Evolutionary conservation across 1,284 basidiomycete genomes (phyloP).

Genomic region (Violaceomyces palustris): DNA sequence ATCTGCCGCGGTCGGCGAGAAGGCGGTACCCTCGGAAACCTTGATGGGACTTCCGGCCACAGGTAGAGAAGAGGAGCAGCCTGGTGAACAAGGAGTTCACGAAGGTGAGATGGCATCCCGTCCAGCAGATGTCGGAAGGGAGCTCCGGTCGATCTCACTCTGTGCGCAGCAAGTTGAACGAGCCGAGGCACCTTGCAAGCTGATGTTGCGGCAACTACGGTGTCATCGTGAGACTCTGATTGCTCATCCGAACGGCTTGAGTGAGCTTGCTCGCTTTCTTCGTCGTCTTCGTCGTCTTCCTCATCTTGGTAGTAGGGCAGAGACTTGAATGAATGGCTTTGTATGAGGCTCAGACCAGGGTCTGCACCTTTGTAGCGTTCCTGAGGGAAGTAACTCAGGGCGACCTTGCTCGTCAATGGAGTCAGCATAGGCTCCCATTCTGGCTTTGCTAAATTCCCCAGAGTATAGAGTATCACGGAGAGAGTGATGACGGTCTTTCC

Average conservation of each 20-base stretch:
- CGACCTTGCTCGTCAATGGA: constrained; percentile 10
- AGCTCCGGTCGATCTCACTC: constrained; percentile 6
- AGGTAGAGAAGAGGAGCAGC: constrained; percentile 15
- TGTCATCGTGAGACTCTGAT: too few species aligned
- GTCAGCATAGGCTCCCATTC: constrained; percentile 11
- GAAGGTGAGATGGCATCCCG: constrained; percentile 4
- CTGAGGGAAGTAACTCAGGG: constrained; percentile 8
- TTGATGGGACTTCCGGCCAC: constrained; percentile 15
- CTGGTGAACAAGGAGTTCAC: neutral
- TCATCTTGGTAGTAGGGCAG: too few species aligned
- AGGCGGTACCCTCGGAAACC: constrained; percentile 6
- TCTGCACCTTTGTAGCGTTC: constrained; percentile 10
- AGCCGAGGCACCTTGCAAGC: too few species aligned
- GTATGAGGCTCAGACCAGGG: constrained; percentile 3
- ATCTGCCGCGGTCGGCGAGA: constrained; percentile 7
- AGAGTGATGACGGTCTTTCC: constrained; percentile 22
- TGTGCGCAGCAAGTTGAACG: constrained; percentile 5
- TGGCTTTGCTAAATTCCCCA: constrained; percentile 4
- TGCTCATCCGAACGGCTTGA: too few species aligned
- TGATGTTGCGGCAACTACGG: too few species aligned
- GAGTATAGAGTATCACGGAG: constrained; percentile 10
- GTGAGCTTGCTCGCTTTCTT: too few species aligned
- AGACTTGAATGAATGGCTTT: too few species aligned
- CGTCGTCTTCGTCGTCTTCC: too few species aligned
- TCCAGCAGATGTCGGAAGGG: neutral